Evolutionary conservation across 495 filamentous ascomycete species (phyloP).

Genomic region (Penicillium ucsense): DNA sequence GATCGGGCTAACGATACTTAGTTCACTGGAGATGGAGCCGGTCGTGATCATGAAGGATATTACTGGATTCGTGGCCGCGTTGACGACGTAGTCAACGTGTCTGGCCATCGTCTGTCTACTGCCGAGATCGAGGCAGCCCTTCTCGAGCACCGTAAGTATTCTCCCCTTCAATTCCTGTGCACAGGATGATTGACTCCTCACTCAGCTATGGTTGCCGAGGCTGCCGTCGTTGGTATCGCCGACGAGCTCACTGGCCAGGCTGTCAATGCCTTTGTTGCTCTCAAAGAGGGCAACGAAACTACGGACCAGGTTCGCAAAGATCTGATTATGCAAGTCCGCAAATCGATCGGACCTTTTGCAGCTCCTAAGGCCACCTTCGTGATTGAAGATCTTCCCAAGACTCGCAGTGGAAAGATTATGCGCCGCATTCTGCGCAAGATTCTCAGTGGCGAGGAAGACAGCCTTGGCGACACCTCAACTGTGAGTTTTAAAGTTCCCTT

Average conservation of each 20-base stretch:
- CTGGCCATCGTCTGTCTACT: constrained; percentile 89
- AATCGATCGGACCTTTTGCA: constrained; percentile 94
- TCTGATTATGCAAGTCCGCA: constrained; percentile 85
- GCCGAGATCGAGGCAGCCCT: constrained; percentile 97
- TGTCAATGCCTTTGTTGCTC: constrained; percentile 90
- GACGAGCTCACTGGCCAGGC: constrained; percentile 95
- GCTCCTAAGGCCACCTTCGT: constrained; percentile 89
- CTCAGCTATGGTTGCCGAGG: constrained; percentile 62
- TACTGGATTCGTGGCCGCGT: constrained; percentile 99
- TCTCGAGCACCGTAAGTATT: constrained; percentile 68
- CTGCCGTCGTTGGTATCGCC: constrained; percentile 85
- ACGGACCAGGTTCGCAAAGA: constrained; percentile 84
- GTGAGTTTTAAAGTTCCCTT: constrained; percentile 38
- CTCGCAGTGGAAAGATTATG: constrained; percentile 97
- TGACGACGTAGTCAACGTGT: constrained; percentile 97
- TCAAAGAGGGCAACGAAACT: constrained; percentile 78
- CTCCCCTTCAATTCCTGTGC: too few species aligned
- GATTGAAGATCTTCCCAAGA: constrained; percentile 91
- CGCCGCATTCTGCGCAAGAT: constrained; percentile 94
- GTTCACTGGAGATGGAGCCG: constrained; percentile 98
- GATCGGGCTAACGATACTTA: constrained; percentile 17
- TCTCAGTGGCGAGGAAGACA: constrained; percentile 90
- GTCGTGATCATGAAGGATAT: constrained; percentile 95
- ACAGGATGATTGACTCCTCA: constrained; percentile 3
- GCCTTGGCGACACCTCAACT: constrained; percentile 85